Base-by-base conservation (phyloP, 2,329 filamentous ascomycete species). In the Leptographium radiaticola region DNA sequence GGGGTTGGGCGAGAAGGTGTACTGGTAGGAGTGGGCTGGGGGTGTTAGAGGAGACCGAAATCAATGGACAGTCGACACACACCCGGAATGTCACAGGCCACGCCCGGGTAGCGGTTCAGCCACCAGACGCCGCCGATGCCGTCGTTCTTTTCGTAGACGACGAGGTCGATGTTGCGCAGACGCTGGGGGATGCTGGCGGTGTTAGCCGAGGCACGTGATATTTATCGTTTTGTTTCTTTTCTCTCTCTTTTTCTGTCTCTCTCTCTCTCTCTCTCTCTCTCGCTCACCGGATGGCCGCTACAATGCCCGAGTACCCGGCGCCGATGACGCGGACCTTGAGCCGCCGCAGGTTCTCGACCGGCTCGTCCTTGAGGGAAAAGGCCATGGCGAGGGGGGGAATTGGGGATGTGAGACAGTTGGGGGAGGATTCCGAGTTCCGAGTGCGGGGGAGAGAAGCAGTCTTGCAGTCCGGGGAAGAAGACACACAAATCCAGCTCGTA, bases 1-100 rank as follows among this genome's bases (percentile, higher is more conserved):
- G 4, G 75, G 72, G 53, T 80, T 80, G 0, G 76, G 76, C 31
- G 75, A 73, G 62, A 76, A 79, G 0, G 75, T 70, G 59, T 76
- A 79, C 56, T 76, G 75, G 60, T 80, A 80, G 9, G 75, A 76
- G 57, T 79, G 76, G 8, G 73, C 68, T 64, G 44, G 2, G 13
- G 11, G n/a, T 38, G 40, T 42, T 6, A 39, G 11, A 39, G 11
- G 16, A 39, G 36, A 39, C 12, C 5, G 36, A 10, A 39, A 39
- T 39, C 16, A n/a, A n/a, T 15, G 8, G 18, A 9, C 16, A 42
- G 18, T 15, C 16, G 15, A n/a, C 8, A 42, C 16, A n/a, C 60
- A 68, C 66, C 67, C 5, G 67, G 66, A 44, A 69, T 66, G 51
- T 68, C 67, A 45, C 67, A 69, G 13, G 67, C 67, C 18, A 67